Percentiles rank a stretch among this genome's conserved stretches.
Conservation (phyloP, 345 rosid genomes). For the Salix arbutifolia region DNA sequence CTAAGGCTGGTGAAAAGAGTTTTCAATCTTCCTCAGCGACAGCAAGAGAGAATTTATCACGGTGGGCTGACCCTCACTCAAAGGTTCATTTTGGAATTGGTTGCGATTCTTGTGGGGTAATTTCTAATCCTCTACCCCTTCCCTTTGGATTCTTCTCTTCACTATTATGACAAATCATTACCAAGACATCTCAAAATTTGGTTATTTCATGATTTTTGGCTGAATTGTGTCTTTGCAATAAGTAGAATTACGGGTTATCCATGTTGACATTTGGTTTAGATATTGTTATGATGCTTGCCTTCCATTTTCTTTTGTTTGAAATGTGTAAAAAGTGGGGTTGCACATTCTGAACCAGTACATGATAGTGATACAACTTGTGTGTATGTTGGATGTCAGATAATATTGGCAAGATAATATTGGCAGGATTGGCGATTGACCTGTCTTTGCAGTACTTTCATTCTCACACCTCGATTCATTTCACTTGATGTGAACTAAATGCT, state of each 20-base stretch:
- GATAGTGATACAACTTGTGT: no score
- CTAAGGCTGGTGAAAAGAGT: constrained; percentile 21
- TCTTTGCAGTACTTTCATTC: neutral
- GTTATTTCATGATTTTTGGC: neutral
- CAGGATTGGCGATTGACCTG: neutral
- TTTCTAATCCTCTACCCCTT: constrained; percentile 1
- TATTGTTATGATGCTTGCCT: neutral
- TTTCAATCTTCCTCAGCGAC: neutral
- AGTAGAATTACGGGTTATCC: neutral
- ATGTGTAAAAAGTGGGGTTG: neutral
- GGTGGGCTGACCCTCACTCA: constrained; percentile 21
- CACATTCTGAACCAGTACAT: no score
- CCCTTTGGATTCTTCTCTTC: neutral
- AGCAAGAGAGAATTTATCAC: constrained; percentile 12
- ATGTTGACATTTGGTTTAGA: neutral
- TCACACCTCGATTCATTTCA: neutral
- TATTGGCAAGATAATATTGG: neutral
- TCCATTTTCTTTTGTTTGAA: neutral
- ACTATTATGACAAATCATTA: neutral
- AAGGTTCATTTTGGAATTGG: constrained; percentile 43
- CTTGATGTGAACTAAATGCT: neutral
- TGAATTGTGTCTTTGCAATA: neutral
- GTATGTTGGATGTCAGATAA: neutral
- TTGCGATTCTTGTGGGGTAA: constrained; percentile 81
- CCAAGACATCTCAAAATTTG: neutral